Evolutionary conservation across 2,329 filamentous ascomycete genomes (phyloP), one percentile per base, ranked within the genome.

Genomic region (Colletotrichum sansevieriae): DNA sequence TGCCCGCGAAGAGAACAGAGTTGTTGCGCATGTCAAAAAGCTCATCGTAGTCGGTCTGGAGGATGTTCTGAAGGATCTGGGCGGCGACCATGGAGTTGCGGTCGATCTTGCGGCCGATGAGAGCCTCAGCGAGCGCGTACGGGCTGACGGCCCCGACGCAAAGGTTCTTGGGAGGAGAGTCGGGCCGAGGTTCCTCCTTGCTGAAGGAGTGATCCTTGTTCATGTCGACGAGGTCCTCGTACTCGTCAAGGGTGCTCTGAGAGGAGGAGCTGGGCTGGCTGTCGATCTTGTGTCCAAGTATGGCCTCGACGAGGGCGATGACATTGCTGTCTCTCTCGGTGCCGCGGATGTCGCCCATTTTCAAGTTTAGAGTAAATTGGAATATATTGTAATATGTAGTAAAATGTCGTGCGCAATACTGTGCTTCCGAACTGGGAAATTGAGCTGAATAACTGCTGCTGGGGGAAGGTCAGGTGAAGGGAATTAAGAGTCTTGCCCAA

Each of bases 21-120:
- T 73, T 61, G 72, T 82, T 78, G 71, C 79, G 81, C 77, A 83
- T 74, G 73, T 83, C 82, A 58, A 84, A 84, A 49, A 83, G 79
- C 74, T 84, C 82, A 55, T 83, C 79, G 63, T 84, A 84, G 73
- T 83, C 81, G 18, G 81, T 83, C 75, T 83, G 81, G 25, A 84
- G 77, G 35, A 82, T 78, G 57, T 80, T 80, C 54, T 79, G 77
- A 33, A 84, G 71, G 64, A 84, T 76, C 13, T 74, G 72, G 22
- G 77, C 74, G 0, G 77, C 74, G 20, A 73, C 74, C 20, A 77
- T 73, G 33, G 79, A 80, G 52, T 73, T 70, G n/a, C 76, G 75
- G 71, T 83, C 78, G 20, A 83, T 75, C 61, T 75, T 79, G 63
- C 81, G 79, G 64, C 81, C 80, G 35, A 83, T 73, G 60, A 83